phyloP scores from a whole-genome alignment of 2,329 filamentous ascomycete species.

The Elsinoe fawcettii region DNA sequence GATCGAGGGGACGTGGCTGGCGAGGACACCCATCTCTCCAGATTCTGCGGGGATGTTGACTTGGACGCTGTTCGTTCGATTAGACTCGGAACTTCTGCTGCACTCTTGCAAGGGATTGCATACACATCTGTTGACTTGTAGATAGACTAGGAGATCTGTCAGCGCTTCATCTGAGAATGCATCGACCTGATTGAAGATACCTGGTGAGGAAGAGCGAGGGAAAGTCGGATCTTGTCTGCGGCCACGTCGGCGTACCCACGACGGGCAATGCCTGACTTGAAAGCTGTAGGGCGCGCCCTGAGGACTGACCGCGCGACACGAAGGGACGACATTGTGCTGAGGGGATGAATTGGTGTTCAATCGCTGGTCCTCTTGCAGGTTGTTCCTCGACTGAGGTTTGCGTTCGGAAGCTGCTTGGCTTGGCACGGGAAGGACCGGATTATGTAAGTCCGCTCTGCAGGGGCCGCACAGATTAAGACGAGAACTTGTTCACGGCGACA shows the following conservation, averaged over 20 bases:
- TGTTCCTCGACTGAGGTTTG: constrained; percentile 5
- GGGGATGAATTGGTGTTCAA: constrained; percentile 16
- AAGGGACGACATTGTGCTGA: constrained; percentile 76
- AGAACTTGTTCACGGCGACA: too few relatives aligned
- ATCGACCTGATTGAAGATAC: constrained; percentile 50
- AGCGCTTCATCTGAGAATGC: constrained; percentile 18
- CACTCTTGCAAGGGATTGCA: constrained; percentile 28
- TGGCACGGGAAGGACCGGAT: neutral
- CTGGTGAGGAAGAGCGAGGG: constrained; percentile 95
- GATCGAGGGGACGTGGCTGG: constrained; percentile 97
- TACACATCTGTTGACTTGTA: constrained; percentile 67
- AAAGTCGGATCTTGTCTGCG: constrained; percentile 77
- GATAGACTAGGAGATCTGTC: constrained; percentile 46
- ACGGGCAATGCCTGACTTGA: constrained; percentile 61
- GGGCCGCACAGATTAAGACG: neutral
- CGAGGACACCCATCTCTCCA: constrained; percentile 98
- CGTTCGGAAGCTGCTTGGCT: constrained; percentile 6
- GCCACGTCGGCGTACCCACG: constrained; percentile 69
- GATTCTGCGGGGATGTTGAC: constrained; percentile 98
- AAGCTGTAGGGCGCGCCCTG: constrained; percentile 68
- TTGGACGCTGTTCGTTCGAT: constrained; percentile 61
- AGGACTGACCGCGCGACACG: constrained; percentile 86
- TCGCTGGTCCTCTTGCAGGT: neutral
- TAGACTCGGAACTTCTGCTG: neutral
- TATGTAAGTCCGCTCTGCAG: constrained; percentile 6